Evolutionary conservation across 2,329 filamentous ascomycete species (phyloP).

Genomic region (Colletotrichum sp.): DNA sequence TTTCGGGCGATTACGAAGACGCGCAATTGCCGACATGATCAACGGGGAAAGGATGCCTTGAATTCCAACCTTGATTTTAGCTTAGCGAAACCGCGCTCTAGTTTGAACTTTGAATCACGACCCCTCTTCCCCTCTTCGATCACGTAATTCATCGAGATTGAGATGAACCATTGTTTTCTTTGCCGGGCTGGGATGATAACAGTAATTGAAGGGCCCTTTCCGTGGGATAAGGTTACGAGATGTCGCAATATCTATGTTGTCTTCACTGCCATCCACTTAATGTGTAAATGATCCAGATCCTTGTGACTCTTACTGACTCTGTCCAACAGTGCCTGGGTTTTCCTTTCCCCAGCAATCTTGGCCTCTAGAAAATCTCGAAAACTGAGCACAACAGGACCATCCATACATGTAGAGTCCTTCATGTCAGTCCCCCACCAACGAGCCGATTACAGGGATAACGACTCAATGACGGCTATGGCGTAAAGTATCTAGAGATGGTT

Average conservation of each 20-base stretch:
- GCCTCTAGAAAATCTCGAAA: neutral
- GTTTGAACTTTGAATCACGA: neutral
- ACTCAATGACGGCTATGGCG: neutral
- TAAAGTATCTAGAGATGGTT: neutral
- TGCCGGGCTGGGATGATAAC: neutral
- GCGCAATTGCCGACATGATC: neutral
- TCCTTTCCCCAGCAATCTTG: neutral
- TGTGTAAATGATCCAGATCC: neutral
- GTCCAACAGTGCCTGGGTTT: neutral
- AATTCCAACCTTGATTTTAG: neutral
- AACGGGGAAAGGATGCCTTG: neutral
- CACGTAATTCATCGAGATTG: neutral
- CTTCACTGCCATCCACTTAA: neutral
- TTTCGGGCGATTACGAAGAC: neutral
- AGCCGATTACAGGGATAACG: neutral
- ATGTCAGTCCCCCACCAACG: accelerated
- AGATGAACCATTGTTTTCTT: neutral
- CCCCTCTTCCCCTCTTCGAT: neutral
- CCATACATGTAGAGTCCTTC: neutral
- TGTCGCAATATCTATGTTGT: neutral
- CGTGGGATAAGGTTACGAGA: neutral
- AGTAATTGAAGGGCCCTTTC: neutral
- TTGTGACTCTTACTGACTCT: accelerated
- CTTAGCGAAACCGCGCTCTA: neutral
- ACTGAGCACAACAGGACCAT: accelerated